These are phyloP conservation scores for Hepatocystis sp. DNA, from an alignment of 169 alveolate genomes.

Conservation along the genomic window DNA sequence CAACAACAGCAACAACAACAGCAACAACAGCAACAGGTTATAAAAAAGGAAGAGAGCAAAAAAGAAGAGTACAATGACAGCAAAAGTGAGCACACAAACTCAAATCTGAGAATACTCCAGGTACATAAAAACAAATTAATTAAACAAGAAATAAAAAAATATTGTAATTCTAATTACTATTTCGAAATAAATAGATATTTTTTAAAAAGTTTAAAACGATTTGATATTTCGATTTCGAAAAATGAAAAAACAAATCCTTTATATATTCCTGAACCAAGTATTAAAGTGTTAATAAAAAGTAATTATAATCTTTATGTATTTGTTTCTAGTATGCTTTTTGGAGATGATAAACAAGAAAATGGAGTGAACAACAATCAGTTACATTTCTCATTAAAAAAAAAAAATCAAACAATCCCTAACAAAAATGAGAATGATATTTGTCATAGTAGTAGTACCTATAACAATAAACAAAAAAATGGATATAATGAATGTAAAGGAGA, in stretches of 20 bases:
- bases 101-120: too few relatives aligned
- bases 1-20: not conserved
- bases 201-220: constrained; percentile 29
- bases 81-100: not conserved
- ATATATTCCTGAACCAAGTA: constrained; percentile 31
- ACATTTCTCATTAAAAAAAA: not conserved
- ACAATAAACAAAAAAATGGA: not conserved
- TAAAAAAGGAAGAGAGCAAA: not conserved
- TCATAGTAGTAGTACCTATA: not conserved
- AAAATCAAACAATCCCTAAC: not conserved
- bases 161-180: constrained; percentile 27
- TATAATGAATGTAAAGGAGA: too few relatives aligned
- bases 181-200: constrained; percentile 25
- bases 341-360: constrained; percentile 1
- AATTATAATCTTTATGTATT: constrained; percentile 51
- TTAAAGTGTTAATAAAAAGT: constrained; percentile 39
- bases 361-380: not conserved
- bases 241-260: constrained; percentile 22
- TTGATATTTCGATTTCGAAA: constrained; percentile 40
- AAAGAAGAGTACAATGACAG: constrained; percentile 4
- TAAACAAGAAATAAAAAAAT: constrained; percentile 18
- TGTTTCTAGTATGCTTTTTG: constrained; percentile 57
- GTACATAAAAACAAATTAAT: constrained; percentile 32
- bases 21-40: not conserved
- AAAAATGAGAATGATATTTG: not conserved